A percentile compares a stretch with the other conserved stretches of the same genome.
Evolutionary conservation across 2,329 filamentous ascomycete species (phyloP).

Genomic region (Pleoardoris graminearum): DNA sequence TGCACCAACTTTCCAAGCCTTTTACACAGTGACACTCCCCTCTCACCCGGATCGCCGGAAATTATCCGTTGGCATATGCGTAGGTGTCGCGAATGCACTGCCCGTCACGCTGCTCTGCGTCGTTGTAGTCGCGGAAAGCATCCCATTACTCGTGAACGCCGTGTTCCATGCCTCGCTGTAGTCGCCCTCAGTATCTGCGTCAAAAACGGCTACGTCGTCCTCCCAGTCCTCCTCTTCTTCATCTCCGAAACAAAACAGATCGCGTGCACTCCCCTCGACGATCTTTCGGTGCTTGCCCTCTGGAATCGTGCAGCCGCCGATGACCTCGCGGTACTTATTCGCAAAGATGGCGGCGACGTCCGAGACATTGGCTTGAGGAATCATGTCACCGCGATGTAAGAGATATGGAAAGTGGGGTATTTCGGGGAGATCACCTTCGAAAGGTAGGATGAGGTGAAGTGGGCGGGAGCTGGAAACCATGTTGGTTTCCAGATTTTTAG

Average conservation of each 20-base stretch:
- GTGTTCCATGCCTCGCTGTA: not conserved
- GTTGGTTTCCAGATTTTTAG: conserved; percentile 42
- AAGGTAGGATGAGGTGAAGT: conserved; percentile 53
- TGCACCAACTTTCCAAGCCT: not conserved
- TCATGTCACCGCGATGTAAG: conserved; percentile 63
- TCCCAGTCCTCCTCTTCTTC: conserved; percentile 39
- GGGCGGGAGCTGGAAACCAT: conserved; percentile 55
- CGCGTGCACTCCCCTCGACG: conserved; percentile 52
- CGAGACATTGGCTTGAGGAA: conserved; percentile 48
- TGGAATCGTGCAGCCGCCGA: conserved; percentile 66
- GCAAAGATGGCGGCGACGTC: conserved; percentile 58
- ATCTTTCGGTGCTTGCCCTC: conserved; percentile 38
- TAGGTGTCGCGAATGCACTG: not conserved
- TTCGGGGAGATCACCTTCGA: conserved; percentile 53
- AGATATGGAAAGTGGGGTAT: conserved; percentile 61
- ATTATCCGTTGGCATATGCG: not conserved
- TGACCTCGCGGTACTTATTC: conserved; percentile 61
- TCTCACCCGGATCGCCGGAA: not conserved
- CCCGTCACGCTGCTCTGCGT: not conserved
- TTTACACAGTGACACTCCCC: not conserved
- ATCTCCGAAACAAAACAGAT: conserved; percentile 67
- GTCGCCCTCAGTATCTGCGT: conserved; percentile 6
- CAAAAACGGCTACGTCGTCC: conserved; percentile 22
- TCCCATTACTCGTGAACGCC: not conserved
- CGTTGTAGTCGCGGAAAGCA: not conserved